phyloP scores from a whole-genome alignment of 352 stramenopile genomes.

The Globisporangium yorkense region DNA sequence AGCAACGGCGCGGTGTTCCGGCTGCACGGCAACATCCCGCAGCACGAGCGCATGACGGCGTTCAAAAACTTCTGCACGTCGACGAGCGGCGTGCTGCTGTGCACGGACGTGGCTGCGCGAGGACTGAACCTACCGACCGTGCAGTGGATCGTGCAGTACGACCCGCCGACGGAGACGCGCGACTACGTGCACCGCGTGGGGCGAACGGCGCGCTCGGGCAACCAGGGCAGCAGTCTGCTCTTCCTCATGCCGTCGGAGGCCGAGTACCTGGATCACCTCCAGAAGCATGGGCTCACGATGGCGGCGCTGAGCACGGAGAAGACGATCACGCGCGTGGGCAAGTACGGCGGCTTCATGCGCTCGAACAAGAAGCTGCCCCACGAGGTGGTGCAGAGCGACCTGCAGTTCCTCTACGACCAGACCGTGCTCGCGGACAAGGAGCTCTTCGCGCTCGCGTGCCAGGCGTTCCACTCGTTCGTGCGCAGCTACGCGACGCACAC shows the following conservation, averaged over 20 bases:
- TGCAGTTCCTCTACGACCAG: slow-evolving; percentile 83
- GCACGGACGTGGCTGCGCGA: slow-evolving; percentile 97
- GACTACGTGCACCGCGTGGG: slow-evolving; percentile 99
- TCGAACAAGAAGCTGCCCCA: slow-evolving; percentile 78
- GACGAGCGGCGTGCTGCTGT: slow-evolving; percentile 92
- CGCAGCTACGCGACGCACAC: slow-evolving; percentile 91
- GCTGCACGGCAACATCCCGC: slow-evolving; percentile 95
- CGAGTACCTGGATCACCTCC: slow-evolving; percentile 92
- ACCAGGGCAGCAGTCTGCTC: slow-evolving; percentile 93
- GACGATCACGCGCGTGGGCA: slow-evolving; percentile 59
- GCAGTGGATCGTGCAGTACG: slow-evolving; percentile 97
- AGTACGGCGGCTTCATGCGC: slow-evolving; percentile 49
- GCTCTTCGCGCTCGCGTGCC: slow-evolving; percentile 79
- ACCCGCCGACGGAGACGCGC: slow-evolving; percentile 97
- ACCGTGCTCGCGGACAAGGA: slow-evolving; percentile 75
- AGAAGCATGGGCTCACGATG: slow-evolving; percentile 72
- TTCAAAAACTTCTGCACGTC: slow-evolving; percentile 93
- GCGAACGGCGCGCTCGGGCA: slow-evolving; percentile 97
- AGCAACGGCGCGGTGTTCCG: slow-evolving; percentile 55
- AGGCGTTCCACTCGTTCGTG: slow-evolving; percentile 92
- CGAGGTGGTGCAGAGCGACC: slow-evolving; percentile 72
- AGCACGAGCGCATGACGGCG: slow-evolving; percentile 95
- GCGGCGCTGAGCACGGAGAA: slow-evolving; percentile 86
- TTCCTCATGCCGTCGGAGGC: slow-evolving; percentile 97
- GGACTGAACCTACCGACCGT: slow-evolving; percentile 98